A percentile compares a stretch with the other conserved stretches of the same genome.
Conservation (phyloP, 768 basidiomycete species). For the Mycena sanguinolenta region DNA sequence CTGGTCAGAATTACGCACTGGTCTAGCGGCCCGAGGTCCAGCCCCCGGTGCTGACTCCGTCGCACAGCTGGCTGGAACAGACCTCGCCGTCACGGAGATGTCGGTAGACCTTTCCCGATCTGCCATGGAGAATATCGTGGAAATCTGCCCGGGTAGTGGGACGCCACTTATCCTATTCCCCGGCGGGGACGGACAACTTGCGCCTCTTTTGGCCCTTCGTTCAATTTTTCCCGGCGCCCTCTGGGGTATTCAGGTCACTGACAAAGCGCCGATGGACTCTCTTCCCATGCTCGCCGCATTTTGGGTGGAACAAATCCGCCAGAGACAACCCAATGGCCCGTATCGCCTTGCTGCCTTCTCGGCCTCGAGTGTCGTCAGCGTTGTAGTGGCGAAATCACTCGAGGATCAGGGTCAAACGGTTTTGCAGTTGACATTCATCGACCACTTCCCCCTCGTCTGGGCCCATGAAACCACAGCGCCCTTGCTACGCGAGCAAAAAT, state of each 20-base stretch:
- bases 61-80: no score
- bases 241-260: conserved; percentile 13
- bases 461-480: background rate
- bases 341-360: conserved; percentile 15
- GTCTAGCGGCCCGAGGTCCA: no score
- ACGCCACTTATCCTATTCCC: conserved; percentile 16
- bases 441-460: background rate
- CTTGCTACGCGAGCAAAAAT: background rate
- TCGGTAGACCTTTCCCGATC: no score
- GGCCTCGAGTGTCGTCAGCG: background rate
- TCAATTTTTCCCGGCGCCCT: conserved; percentile 4
- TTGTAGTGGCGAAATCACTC: conserved; percentile 6
- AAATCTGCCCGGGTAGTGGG: background rate
- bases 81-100: no score
- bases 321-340: conserved; percentile 11
- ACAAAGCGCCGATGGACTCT: background rate
- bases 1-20: no score
- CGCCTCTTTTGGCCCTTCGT: background rate
- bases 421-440: no score
- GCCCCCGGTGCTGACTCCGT: no score
- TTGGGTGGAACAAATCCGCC: background rate
- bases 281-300: background rate
- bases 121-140: background rate
- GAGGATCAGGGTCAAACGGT: conserved; percentile 7
- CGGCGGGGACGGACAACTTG: background rate